phyloP scores from a whole-genome alignment of 305 asterid species.

The Solanum aculeatissimum region DNA sequence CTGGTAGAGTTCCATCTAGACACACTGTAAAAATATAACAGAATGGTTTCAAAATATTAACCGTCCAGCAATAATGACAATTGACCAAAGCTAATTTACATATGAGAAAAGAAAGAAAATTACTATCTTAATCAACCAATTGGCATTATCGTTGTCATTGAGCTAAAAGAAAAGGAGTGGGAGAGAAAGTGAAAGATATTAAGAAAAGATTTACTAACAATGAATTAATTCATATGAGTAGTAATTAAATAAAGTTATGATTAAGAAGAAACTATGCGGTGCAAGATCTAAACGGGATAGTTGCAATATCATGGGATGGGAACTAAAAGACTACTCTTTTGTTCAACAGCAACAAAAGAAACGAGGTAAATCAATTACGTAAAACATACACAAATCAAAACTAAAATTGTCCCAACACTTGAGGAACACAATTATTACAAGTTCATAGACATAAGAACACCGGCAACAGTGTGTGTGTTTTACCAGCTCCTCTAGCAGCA shows the following conservation, averaged over 20 bases:
- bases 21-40: slow-evolving; percentile 43
- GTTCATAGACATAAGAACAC: not conserved
- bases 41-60: not conserved
- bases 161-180: not conserved
- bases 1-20: slow-evolving; percentile 93
- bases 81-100: not conserved
- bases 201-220: not conserved
- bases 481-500: slow-evolving; percentile 62
- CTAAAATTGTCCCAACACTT: not conserved
- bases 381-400: not conserved
- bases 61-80: not conserved
- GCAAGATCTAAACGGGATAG: not conserved
- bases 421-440: not conserved
- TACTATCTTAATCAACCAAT: not conserved
- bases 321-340: not conserved
- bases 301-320: not conserved
- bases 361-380: not conserved
- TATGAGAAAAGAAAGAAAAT: not conserved
- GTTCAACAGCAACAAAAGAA: not conserved
- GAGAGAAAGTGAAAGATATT: not conserved
- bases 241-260: not conserved
- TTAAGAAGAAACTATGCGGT: not conserved
- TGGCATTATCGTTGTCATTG: not conserved
- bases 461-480: not conserved
- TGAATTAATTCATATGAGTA: not conserved